Base-by-base conservation (phyloP, 768 basidiomycete genomes). In the Rhizopogon vinicolor region DNA sequence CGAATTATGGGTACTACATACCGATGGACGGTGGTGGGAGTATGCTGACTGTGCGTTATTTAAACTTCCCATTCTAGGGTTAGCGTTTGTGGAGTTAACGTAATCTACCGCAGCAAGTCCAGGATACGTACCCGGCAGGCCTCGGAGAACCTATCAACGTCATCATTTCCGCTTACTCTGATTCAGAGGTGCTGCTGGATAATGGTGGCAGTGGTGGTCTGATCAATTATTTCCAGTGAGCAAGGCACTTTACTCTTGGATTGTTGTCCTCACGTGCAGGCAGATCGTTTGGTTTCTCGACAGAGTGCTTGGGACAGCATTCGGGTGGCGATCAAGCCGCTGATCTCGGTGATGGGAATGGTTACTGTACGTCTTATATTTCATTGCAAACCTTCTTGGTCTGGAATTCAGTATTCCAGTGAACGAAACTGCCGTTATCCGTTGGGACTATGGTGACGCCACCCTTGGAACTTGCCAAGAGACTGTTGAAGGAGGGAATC, bases 101-200 rank as follows among this genome's bases (percentile, higher is more conserved):
- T 40, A 49, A 46, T 43, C 31, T 53, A 52, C 29, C 52, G 7
- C 58, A 88, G 85, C 60, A 77, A 69, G 77, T 83, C 7, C 74
- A 73, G 10, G 60, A 66, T 16, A 91, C 90, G 7, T 85, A 73
- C 62, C 89, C 89, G 2, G 65, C 74, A 44, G 91, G 88, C 7
- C 83, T 88, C 48, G 91, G 91, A 37, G 94, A 96, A 72, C 93
- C 93, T 5, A 69, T 96, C 43, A 97, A 97, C 62, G 75, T 78
- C 52, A 89, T 97, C 62, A 72, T 97, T 19, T 86, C 89, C 22
- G 88, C 79, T 8, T 76, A 84, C 44, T 96, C 93, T 3, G 88
- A 92, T 62, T 57, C 76, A 3, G 75, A 69, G 5, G 88, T 95
- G 2, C 78, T 93, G 44, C 76, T 82, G 22, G 81, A 86, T 60